phyloP scores from a whole-genome alignment of 164 flowering plant species.

The Cinnamomum micranthum region DNA sequence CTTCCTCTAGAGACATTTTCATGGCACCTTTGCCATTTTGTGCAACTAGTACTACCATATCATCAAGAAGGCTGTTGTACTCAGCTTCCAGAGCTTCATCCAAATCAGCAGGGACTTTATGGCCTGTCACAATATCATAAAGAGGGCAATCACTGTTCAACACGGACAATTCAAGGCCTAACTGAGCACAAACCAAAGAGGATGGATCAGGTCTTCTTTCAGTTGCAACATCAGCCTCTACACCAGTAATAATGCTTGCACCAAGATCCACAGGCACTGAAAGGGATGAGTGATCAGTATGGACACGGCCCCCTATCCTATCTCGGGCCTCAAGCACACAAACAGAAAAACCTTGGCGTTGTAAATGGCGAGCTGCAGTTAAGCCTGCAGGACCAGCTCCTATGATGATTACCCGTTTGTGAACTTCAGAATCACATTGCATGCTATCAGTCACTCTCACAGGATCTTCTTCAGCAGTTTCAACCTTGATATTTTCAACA shows the following conservation, averaged over 20 bases:
- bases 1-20: conserved; percentile 97
- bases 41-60: conserved; percentile 83
- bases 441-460: conserved; percentile 10
- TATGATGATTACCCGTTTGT: conserved; percentile 61
- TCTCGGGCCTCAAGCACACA: conserved; percentile 83
- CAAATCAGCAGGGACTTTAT: conserved; percentile 82
- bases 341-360: conserved; percentile 86
- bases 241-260: conserved; percentile 98
- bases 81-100: conserved; percentile 96
- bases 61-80: conserved; percentile 90
- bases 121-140: conserved; percentile 77
- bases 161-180: conserved; percentile 87
- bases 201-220: conserved; percentile 98
- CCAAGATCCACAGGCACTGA: conserved; percentile 99
- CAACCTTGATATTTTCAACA: conserved; percentile 5
- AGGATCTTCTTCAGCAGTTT: conserved; percentile 15
- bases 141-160: conserved; percentile 97
- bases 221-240: conserved; percentile 95
- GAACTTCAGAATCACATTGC: conserved; percentile 30
- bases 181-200: conserved; percentile 84
- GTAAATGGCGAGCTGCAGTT: conserved; percentile 95
- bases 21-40: conserved; percentile 78
- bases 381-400: conserved; percentile 99
- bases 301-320: conserved; percentile 95
- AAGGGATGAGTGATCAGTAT: conserved; percentile 83